Evolutionary conservation across 164 flowering plant genomes (phyloP).

Genomic region (Echeveria elegans): DNA sequence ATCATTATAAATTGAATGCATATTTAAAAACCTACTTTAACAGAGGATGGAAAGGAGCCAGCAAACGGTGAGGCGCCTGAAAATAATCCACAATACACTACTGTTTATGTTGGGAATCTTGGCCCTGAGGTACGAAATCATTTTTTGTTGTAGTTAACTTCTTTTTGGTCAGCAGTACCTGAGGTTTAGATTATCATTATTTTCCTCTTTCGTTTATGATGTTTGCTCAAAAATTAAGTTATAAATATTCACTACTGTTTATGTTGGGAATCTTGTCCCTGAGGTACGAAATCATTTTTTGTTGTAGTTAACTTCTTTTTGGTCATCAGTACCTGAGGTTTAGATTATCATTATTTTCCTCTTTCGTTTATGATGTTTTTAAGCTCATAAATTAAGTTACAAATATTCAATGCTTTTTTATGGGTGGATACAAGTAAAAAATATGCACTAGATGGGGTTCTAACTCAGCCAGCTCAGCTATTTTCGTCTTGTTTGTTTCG

Average conservation of each 20-base stretch:
- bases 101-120: constrained; percentile 96
- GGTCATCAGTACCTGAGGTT: background rate
- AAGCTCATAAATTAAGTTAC: no score
- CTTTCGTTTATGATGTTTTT: no score
- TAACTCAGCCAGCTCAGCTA: no score
- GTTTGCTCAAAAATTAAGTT: no score
- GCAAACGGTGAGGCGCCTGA: constrained; percentile 77
- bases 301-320: background rate
- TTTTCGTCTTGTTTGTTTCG: no score
- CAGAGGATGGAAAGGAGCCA: constrained; percentile 75
- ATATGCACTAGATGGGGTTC: no score
- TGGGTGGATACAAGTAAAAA: no score
- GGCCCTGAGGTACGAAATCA: constrained; percentile 65
- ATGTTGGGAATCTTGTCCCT: constrained; percentile 91
- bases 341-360: no score
- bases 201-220: no score
- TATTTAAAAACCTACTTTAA: constrained; percentile 7
- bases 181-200: background rate
- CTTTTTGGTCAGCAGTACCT: background rate
- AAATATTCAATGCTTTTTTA: constrained; percentile 84
- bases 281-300: constrained; percentile 43
- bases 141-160: background rate
- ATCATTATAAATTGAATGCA: background rate
- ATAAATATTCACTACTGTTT: constrained; percentile 86
- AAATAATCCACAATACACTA: constrained; percentile 80